Conservation (phyloP, 352 stramenopile species). For the Phytophthora pinifolia region DNA sequence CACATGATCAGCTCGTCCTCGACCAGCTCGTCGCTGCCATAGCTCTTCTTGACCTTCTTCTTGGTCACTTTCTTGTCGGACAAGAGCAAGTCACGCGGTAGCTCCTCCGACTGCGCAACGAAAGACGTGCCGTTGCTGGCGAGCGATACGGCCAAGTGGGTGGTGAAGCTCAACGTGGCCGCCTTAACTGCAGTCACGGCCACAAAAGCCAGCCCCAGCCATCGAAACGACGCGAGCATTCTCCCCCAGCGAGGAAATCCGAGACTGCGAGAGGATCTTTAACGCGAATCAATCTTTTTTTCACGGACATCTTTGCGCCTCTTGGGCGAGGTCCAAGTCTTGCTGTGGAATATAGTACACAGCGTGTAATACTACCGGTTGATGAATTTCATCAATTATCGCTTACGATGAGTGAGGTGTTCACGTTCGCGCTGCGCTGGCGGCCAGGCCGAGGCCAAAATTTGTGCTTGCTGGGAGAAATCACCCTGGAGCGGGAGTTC, state of each 20-base stretch:
- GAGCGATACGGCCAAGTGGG: slow-evolving; percentile 17
- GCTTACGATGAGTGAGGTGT: no score
- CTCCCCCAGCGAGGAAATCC: not conserved
- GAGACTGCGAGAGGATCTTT: slow-evolving; percentile 5
- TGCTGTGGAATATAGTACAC: no score
- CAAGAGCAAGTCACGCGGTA: slow-evolving; percentile 13
- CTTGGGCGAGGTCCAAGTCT: no score
- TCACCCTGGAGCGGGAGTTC: no score
- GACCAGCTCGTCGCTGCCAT: slow-evolving; percentile 9
- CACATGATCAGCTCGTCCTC: slow-evolving; percentile 24
- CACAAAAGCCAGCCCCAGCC: not conserved
- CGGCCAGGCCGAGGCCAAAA: no score
- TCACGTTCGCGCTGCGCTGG: no score
- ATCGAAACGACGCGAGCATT: no score
- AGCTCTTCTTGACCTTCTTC: slow-evolving; percentile 23
- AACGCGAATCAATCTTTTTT: no score
- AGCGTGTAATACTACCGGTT: no score
- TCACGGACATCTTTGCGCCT: no score
- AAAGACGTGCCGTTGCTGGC: slow-evolving; percentile 17
- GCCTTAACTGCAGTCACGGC: not conserved
- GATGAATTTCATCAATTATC: no score
- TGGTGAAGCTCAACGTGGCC: slow-evolving; percentile 8
- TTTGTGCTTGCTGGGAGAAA: no score
- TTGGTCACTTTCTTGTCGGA: slow-evolving; percentile 18
- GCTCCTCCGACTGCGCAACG: slow-evolving; percentile 9